Evolutionary conservation across 495 filamentous ascomycete genomes (phyloP), one percentile per base, ranked within the genome.

Genomic region (Pyrenopolyporus hunteri): DNA sequence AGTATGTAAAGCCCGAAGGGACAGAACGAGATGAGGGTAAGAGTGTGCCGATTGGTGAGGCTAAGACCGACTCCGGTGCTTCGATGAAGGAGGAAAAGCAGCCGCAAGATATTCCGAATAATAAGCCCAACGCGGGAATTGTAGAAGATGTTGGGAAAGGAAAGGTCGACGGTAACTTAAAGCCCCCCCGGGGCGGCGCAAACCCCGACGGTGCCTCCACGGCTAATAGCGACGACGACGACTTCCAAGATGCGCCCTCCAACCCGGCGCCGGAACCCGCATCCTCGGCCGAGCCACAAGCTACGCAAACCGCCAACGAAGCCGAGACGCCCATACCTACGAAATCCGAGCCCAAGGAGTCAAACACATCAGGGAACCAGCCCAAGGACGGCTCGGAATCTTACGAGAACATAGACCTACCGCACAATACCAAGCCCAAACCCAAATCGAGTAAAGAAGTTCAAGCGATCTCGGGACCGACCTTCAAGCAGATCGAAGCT

Each of bases 211-310:
- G 20, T 10, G 14, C 53, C n/a, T 67, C 58, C 25, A 36, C 54
- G 3, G 36, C 45, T 4, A 64, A 62, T 48, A 67, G 70, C 35
- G 68, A 70, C 20, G 64, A 65, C 31, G 70, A 75, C 5, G 70
- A 78, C 7, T 75, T 76, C 57, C 73, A 76, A 57, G 75, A 76
- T 70, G 76, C 76, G 23, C 67, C 61, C 17, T 74, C 75, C 19
- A 72, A 57, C 2, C 70, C 71, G 1, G 32, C 64, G 14, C 66
- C 71, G 32, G 57, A 66, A 14, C 47, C 60, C 14, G 49, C 47
- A 54, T 63, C 40, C 36, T 51, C 53, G 22, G 16, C 22, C 35
- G 52, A 39, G 57, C 45, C 45, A 48, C 50, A 28, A 51, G 50
- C 43, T 26, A 45, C 45, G 45, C 50, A 28, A 51, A 48, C 43